Conservation (phyloP, 2,329 filamentous ascomycete species). For the Fusarium circinatum region DNA sequence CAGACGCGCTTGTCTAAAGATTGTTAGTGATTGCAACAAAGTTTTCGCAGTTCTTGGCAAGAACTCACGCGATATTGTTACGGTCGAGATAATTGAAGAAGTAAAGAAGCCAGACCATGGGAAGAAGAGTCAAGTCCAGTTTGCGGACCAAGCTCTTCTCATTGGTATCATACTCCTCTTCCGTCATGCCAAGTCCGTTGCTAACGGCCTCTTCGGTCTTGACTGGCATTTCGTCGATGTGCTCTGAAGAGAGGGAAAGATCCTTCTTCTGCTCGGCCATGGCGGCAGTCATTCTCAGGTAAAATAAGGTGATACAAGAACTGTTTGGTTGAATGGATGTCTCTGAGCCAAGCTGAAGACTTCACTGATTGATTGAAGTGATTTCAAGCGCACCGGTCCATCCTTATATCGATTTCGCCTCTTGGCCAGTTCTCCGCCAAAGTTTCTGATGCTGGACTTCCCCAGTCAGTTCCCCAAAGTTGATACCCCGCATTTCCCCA, state of each 20-base stretch:
- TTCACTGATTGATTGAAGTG: no score
- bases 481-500: background rate
- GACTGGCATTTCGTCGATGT: background rate
- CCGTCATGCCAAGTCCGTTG: background rate
- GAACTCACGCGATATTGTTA: conserved; percentile 37
- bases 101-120: conserved; percentile 39
- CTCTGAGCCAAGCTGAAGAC: background rate
- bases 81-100: conserved; percentile 41
- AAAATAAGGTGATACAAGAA: background rate
- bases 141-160: conserved; percentile 39
- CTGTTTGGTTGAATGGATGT: background rate
- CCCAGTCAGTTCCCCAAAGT: background rate
- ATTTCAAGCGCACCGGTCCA: background rate
- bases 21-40: background rate
- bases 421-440: background rate
- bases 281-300: background rate
- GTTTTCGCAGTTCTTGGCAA: rapidly evolving
- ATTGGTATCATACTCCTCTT: background rate
- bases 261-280: background rate
- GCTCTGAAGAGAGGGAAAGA: background rate
- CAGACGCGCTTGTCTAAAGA: conserved; percentile 38
- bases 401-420: background rate
- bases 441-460: background rate
- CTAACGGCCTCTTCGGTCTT: background rate
- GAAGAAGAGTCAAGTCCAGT: conserved; percentile 41